Base-by-base conservation (phyloP, 2,329 filamentous ascomycete species). In the Nectriaceae sp. region DNA sequence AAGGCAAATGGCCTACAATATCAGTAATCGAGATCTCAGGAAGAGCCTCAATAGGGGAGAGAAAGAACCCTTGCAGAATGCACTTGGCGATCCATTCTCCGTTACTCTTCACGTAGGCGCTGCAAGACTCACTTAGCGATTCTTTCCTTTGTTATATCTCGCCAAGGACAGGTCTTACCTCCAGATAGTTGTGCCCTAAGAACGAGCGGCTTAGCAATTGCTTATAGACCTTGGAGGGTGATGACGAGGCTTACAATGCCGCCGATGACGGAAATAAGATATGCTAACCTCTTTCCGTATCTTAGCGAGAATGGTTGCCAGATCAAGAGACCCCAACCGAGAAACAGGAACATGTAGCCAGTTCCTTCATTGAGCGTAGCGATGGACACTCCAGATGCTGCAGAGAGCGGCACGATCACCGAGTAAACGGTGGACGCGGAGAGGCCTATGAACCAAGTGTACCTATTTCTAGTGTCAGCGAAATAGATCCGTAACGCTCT, bases 291-390 rank as follows among this genome's bases (percentile, higher is more conserved):
- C 53, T 72, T 72, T 42, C 73, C 73, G 49, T 72, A 75, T 39
- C 70, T 68, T 11, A 73, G 61, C 0, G 73, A 70, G 16, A 75
- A 63, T 3, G 73, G 72, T 55, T 75, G 73, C 72, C 72, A 75
- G 50, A 75, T 68, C 4, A 76, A 58, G 13, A 70, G 66, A 2
- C 69, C 66, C 70, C 69, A 75, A n/a, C 74, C 73, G 3, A 72
- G 61, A 16, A 74, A 60, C 5, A 76, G 62, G 22, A 71, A 71
- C 66, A 72, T 71, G 47, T 67, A 70, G 0, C 71, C 70, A 0
- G 71, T 72, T 2, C 71, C 70, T 10, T 68, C 63, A n/a, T 72
- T 72, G 11, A 73, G 55, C 0, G 70, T 68, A 1, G 52, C 53
- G 11, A 71, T 53, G 0, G 65, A 66, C 3, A 73, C 50, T 0